These are phyloP conservation scores for Clonostachys rosea DNA, from an alignment of 2,329 filamentous ascomycete genomes.

Conservation along the genomic window DNA sequence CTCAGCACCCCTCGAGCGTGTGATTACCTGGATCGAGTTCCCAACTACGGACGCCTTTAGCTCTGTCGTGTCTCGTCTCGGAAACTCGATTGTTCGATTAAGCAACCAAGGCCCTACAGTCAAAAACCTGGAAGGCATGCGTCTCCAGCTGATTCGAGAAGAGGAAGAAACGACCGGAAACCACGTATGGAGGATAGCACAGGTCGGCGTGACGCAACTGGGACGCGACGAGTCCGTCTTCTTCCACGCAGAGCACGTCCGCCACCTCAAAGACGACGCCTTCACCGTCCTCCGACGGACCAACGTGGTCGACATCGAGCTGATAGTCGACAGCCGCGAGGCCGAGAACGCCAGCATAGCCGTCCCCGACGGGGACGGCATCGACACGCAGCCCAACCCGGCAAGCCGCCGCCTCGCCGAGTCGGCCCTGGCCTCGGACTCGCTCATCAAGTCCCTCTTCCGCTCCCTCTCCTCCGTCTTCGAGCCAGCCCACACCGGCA, in stretches of 20 bases:
- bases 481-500: constrained; percentile 12
- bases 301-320: constrained; percentile 67
- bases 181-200: constrained; percentile 65
- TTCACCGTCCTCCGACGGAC: constrained; percentile 76
- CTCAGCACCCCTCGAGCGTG: constrained; percentile 62
- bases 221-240: constrained; percentile 86
- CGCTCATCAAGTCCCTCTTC: constrained; percentile 40
- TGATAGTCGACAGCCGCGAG: constrained; percentile 35
- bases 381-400: constrained; percentile 7
- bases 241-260: constrained; percentile 70
- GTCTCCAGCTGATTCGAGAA: constrained; percentile 65
- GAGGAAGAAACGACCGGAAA: constrained; percentile 32
- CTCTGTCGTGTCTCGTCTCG: constrained; percentile 22
- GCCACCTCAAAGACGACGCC: constrained; percentile 74
- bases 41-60: constrained; percentile 36
- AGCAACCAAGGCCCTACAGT: constrained; percentile 37
- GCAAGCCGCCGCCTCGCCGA: constrained; percentile 14
- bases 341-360: constrained; percentile 15
- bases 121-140: constrained; percentile 49
- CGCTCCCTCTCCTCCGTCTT: constrained; percentile 41
- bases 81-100: constrained; percentile 24
- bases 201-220: constrained; percentile 74
- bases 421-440: constrained; percentile 18
- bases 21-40: constrained; percentile 66
- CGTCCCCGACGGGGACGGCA: constrained; percentile 9